Base-by-base conservation (phyloP, 2,329 filamentous ascomycete genomes). In the Amesomyces nigricolor region DNA sequence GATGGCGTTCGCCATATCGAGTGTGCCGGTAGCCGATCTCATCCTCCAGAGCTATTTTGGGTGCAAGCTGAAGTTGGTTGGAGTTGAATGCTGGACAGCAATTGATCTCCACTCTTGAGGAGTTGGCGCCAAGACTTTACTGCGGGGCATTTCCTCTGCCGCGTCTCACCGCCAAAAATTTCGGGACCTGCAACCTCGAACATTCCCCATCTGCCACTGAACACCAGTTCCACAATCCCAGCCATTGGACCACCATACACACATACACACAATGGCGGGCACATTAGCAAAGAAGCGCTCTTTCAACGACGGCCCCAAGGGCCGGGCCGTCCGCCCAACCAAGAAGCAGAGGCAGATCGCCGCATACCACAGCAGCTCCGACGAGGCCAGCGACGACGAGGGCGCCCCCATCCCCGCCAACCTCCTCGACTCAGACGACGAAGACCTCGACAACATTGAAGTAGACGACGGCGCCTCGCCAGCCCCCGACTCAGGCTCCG, bases 361-460 rank as follows among this genome's bases (percentile, higher is more conserved):
- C 57, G 70, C 74, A 53, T 80, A 81, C 68, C 72, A 80, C 68
- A 80, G 78, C 71, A 75, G 76, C 56, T 77, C 75, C 19, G 62
- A 63, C 22, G 71, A 72, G 8, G 66, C 71, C 30, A 65, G 74
- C 47, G 71, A 72, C 51, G 80, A 80, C 65, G 68, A 74, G 30
- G 74, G 52, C n/a, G 54, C 29, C 5, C 29, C 57, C 13, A 48
- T 62, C 3, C 63, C 78, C 2, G 76, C 80, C 58, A 75, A 81
- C 61, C 70, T 82, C 14, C 71, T 81, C 48, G 79, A 81, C 64
- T 81, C 78, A 5, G 79, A 83, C 62, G 65, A 74, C n/a, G 79
- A 82, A 53, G 78, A 81, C 52, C 73, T 82, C 51, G 75, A 80
- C 63, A 77, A 81, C 61, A 75, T 75, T 42, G 66, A 68, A 5